A percentile compares a stretch with the other conserved stretches of the same genome.
phyloP scores from a whole-genome alignment of 208 protist genomes.

The Trypanosoma caninum region DNA sequence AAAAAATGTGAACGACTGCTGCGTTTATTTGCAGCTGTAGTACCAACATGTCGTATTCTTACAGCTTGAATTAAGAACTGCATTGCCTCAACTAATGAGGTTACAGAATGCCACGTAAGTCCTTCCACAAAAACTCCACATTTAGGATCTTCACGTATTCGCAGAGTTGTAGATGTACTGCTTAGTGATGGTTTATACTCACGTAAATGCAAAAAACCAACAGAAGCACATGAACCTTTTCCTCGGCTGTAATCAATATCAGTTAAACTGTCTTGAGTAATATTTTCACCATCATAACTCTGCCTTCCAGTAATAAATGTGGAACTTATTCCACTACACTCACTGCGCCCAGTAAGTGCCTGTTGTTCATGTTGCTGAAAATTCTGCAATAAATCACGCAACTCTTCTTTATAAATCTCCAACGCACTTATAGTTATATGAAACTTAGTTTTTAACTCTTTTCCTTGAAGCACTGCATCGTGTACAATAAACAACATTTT shows the following conservation, averaged over 20 bases:
- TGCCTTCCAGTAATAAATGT: too few species aligned
- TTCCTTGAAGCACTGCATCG: background rate
- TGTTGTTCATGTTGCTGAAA: too few species aligned
- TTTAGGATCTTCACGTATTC: constrained; percentile 8
- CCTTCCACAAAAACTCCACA: constrained; percentile 42
- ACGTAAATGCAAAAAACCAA: background rate
- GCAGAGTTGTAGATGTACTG: background rate
- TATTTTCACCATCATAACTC: too few species aligned
- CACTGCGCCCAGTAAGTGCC: too few species aligned
- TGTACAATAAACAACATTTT: background rate
- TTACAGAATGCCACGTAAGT: constrained; percentile 38
- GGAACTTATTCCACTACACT: background rate
- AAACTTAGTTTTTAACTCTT: constrained; percentile 5
- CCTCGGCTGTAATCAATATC: too few species aligned
- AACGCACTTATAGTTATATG: constrained; percentile 48
- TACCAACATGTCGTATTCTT: constrained; percentile 44
- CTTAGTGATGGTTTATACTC: background rate
- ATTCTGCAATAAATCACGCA: constrained; percentile 47
- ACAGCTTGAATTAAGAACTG: constrained; percentile 27
- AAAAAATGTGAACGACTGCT: constrained; percentile 87
- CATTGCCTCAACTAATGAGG: constrained; percentile 37
- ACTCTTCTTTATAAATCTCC: constrained; percentile 79
- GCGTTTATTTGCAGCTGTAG: constrained; percentile 78
- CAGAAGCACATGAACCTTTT: too few species aligned
- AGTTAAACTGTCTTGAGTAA: too few species aligned